Evolutionary conservation across 208 protist species (phyloP).

Genomic region (Wallacemonas sp.): DNA sequence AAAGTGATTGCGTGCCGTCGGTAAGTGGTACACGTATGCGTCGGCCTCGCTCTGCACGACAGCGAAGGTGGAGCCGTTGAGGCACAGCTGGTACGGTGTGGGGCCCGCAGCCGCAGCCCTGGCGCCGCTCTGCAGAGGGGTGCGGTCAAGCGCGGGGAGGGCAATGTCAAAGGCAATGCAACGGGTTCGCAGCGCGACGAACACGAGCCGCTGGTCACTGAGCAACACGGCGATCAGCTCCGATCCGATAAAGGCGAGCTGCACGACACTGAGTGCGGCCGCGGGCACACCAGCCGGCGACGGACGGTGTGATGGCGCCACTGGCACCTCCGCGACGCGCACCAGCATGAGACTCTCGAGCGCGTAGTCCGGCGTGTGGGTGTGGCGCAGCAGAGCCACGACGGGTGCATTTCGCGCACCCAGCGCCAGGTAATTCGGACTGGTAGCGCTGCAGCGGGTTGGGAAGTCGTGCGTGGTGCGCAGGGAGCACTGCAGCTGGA

Average conservation of each 20-base stretch:
- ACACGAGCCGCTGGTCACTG: conserved; percentile 32
- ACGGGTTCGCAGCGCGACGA: conserved; percentile 20
- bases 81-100: conserved; percentile 4
- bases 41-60: conserved; percentile 25
- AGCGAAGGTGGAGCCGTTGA: conserved; percentile 36
- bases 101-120: not conserved
- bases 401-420: conserved; percentile 19
- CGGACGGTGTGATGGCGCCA: too few species aligned
- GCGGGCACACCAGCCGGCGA: too few species aligned
- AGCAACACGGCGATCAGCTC: conserved; percentile 31
- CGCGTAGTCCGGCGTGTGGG: conserved; percentile 26
- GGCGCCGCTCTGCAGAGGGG: not conserved
- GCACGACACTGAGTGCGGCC: not conserved
- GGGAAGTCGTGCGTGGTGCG: not conserved
- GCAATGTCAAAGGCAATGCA: conserved; percentile 31
- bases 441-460: not conserved
- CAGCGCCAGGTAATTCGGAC: not conserved
- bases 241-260: conserved; percentile 19
- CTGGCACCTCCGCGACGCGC: conserved; percentile 2
- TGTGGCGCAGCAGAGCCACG: conserved; percentile 32
- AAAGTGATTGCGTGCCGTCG: conserved; percentile 29
- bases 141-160: conserved; percentile 12
- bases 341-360: conserved; percentile 15
- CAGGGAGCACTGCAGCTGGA: conserved; percentile 7
- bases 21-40: conserved; percentile 41